These are phyloP conservation scores for Coffea canephora DNA, from an alignment of 257 asterid species.

Conservation along the genomic window DNA sequence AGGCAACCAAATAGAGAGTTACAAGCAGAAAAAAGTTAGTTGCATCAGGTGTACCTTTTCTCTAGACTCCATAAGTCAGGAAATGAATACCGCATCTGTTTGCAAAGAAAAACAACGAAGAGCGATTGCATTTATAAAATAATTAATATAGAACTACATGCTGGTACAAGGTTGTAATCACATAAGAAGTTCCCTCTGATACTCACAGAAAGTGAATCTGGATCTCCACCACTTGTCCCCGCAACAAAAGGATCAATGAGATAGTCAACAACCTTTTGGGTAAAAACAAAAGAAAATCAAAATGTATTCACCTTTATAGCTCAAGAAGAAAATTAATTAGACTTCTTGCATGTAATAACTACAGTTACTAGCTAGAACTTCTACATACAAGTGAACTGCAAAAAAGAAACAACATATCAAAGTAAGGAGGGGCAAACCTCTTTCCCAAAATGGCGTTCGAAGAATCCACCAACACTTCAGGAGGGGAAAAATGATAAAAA, in stretches of 20 bases:
- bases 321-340: neutral
- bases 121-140: neutral
- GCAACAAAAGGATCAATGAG: conserved; percentile 93
- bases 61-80: conserved; percentile 89
- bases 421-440: conserved; percentile 51
- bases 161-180: neutral
- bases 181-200: conserved; percentile 17
- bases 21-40: neutral
- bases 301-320: neutral
- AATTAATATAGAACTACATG: neutral
- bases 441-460: conserved; percentile 94
- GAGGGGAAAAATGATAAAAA: conserved; percentile 23
- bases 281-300: conserved; percentile 9
- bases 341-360: neutral
- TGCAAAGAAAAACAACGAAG: conserved; percentile 15
- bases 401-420: conserved; percentile 3
- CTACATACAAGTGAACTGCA: neutral
- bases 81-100: conserved; percentile 84
- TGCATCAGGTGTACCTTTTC: conserved; percentile 50
- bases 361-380: conserved; percentile 7
- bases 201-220: conserved; percentile 90
- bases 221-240: conserved; percentile 92
- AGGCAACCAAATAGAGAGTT: neutral
- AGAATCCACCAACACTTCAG: conserved; percentile 74
- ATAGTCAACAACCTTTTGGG: conserved; percentile 77